Conservation (phyloP, 2,329 filamentous ascomycete genomes). For the Lomentospora prolificans region DNA sequence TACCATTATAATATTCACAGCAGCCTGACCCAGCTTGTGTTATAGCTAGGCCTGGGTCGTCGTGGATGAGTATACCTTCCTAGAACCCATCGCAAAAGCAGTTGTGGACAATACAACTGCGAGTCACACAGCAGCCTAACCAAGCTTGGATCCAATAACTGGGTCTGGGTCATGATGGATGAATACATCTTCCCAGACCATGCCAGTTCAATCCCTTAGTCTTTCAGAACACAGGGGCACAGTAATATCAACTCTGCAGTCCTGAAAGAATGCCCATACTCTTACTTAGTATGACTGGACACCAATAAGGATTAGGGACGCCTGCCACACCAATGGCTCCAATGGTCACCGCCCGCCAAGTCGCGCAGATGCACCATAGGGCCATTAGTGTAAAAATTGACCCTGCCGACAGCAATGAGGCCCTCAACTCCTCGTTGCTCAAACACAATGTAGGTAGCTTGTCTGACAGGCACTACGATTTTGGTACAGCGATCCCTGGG, state of each 20-base stretch:
- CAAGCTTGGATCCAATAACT: too few relatives aligned
- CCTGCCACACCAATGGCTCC: too few relatives aligned
- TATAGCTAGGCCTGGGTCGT: constrained; percentile 29
- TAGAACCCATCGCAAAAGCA: constrained; percentile 18
- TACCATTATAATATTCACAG: too few relatives aligned
- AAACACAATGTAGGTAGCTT: constrained; percentile 1
- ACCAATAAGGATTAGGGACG: too few relatives aligned
- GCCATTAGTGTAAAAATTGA: constrained; percentile 10
- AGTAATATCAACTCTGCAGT: too few relatives aligned
- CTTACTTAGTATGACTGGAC: too few relatives aligned
- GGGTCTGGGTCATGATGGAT: constrained; percentile 31
- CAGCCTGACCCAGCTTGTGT: constrained; percentile 21
- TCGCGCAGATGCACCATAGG: constrained; percentile 1
- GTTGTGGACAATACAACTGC: constrained; percentile 25
- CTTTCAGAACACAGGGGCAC: too few relatives aligned
- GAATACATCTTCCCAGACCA: constrained; percentile 10
- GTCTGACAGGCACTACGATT: constrained; percentile 14
- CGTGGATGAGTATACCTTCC: constrained; percentile 34
- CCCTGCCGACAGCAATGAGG: neutral
- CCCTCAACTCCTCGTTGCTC: neutral
- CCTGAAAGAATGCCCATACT: too few relatives aligned
- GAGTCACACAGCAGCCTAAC: too few relatives aligned
- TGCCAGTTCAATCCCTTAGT: too few relatives aligned
- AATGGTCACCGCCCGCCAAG: too few relatives aligned
- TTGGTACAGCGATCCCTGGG: constrained; percentile 12